These are phyloP conservation scores for Bidens hawaiensis DNA, from an alignment of 140 eudicot genomes.

Conservation along the genomic window DNA sequence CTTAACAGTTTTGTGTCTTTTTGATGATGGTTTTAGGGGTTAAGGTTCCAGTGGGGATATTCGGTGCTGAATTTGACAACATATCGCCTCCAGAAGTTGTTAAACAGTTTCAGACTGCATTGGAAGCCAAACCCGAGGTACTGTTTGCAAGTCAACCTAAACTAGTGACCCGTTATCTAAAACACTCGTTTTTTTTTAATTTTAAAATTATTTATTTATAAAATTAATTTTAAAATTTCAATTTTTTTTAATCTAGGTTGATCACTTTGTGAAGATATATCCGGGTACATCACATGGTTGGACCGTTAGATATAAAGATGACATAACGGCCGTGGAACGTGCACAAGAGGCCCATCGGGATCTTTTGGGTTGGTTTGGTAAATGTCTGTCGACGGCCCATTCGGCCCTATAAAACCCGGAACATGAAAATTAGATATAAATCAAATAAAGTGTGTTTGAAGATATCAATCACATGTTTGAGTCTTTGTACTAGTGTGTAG, in stretches of 20 bases:
- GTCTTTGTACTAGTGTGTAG: no score
- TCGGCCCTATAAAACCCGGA: constrained; percentile 12
- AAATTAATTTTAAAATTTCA: no score
- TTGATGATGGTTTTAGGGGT: constrained; percentile 40
- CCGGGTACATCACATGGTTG: constrained; percentile 73
- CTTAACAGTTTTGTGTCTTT: not conserved
- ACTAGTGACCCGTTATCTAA: not conserved
- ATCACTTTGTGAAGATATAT: constrained; percentile 62
- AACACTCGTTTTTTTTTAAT: no score
- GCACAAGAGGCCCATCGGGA: constrained; percentile 72
- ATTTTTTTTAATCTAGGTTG: constrained; percentile 37
- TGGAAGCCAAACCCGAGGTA: constrained; percentile 47
- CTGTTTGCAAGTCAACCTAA: not conserved
- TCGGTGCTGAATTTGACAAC: constrained; percentile 59
- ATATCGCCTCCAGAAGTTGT: constrained; percentile 52
- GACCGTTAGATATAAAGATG: constrained; percentile 58
- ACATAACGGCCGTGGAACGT: constrained; percentile 31
- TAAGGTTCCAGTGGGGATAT: constrained; percentile 43
- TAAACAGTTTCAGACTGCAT: constrained; percentile 46
- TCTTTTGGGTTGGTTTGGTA: constrained; percentile 54
- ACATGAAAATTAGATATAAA: no score
- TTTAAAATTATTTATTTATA: no score
- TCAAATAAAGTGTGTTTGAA: no score
- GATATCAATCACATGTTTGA: no score
- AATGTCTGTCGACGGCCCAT: constrained; percentile 17